Base-by-base conservation (phyloP, 2,329 filamentous ascomycete genomes). In the Xylariomycetidae sp. region DNA sequence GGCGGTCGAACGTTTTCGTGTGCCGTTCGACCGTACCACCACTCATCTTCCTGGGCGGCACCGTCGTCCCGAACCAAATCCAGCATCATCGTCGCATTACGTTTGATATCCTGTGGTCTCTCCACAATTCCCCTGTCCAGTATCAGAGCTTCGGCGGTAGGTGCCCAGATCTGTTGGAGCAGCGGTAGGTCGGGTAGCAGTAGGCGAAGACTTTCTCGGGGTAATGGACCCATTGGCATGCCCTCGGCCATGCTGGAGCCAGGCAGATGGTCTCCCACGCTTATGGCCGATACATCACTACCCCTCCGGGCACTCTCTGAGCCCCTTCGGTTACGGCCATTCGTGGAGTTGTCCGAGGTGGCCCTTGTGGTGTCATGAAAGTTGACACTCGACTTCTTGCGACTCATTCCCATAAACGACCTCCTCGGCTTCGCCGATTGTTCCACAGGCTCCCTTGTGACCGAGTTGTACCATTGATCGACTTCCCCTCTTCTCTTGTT, bases 51-150 rank as follows among this genome's bases (percentile, higher is more conserved):
- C 35, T 76, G 70, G 14, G 70, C 69, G 14, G 70, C 57, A 13
- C 72, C 74, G 34, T 80, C 73, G 39, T 81, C 77, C 30, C 71
- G 68, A 42, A 82, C 81, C n/a, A 82, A 61, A 39, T 81, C 75
- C 34, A 80, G 57, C 58, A 82, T 69, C 16, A 82, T 71, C 42
- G 77, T 69, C 10, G 71, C 72, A 36, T 81, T 81, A 25, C 77
- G 69, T 50, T 77, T 78, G 44, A 82, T 82, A 40, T 81, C 74
- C 38, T 72, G 63, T 0, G 74, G 61, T 15, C 72, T 63, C 37
- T 70, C 63, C 5, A 82, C 77, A 33, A 82, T 74, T 19, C 66
- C 67, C 20, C 77, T 64, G 31, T 80, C 67, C 5, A 82, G 57
- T 19, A 82, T 77, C 23, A 80, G 51, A 4, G 76, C 72, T 49